Base-by-base conservation (phyloP, 2,329 filamentous ascomycete species). In the Beauveria caledonica region DNA sequence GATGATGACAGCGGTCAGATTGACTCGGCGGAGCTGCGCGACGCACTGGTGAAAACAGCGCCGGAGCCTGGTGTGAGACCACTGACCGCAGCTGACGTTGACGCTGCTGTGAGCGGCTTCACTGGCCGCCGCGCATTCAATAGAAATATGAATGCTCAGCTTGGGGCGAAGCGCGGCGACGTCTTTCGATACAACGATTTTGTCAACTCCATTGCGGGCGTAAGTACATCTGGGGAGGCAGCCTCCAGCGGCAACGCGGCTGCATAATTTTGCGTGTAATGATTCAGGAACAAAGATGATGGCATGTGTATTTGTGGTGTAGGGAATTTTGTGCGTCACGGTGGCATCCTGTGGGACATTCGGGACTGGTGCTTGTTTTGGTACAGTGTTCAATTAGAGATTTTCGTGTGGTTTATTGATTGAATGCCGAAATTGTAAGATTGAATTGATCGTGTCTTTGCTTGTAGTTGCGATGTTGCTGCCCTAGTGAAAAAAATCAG, bases 111-210 rank as follows among this genome's bases (percentile, higher is more conserved):
- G 66, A 85, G 83, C 61, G 92, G 91, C 0, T 99, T 96, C 73
- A 89, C 88, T 3, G 90, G 90, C 0, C 82, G 91, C 61, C 83
- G 90, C 63, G 91, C 90, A 0, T 96, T 97, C 73, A 89, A 86
- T 51, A 90, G 87, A 66, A 78, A 73, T 67, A 78, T 77, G 72
- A 72, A 74, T 67, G 71, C 78, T 64, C 74, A 83, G 63, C 64
- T 86, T 69, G 74, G 80, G 61, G 68, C 73, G 10, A 88, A 86
- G 69, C 82, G 88, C 63, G 90, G 90, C 1, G 93, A 97, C 62
- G 92, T 97, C 0, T 97, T 99, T 74, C 85, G 86, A 68, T 99
- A 97, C 71, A 86, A 90, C 63, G 94, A 99, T 62, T 97, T 97
- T 75, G 90, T 97, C 64, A 83, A 80, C 64, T 87, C 83, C 27